Base-by-base conservation (phyloP, 2,329 filamentous ascomycete genomes). In the Zelopaecilomyces penicillatus region DNA sequence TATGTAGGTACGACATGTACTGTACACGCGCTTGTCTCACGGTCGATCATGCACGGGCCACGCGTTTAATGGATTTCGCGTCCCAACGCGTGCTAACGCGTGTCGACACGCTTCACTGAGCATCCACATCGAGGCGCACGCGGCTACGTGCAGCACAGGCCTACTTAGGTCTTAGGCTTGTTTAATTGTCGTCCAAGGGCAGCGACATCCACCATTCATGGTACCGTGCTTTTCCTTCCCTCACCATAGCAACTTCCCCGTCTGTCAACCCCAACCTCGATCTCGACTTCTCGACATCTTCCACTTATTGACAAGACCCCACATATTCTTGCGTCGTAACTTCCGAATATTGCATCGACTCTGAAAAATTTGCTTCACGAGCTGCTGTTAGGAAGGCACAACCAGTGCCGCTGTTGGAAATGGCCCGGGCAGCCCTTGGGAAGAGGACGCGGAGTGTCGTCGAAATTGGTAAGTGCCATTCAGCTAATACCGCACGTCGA, bases 391-490 rank as follows among this genome's bases (percentile, higher is more conserved):
- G 47, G 52, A 44, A 44, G 45, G 35, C 39, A 32, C 26, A 9
- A 6, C 29, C 33, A 33, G 12, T 39, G 44, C 37, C 19, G 19
- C 19, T 19, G 19, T 19, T 19, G 19, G 19, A 19, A 41, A 65
- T 65, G 62, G 49, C 55, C 56, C 55, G 52, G 48, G 53, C 56
- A 42, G 46, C 54, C 32, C 45, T 65, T 41, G 61, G 64, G 59
- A 66, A 66, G 61, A 60, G 64, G 48, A 51, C 58, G 37, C 59
- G 62, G 37, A 49, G 51, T 35, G 51, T 54, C 45, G 52, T 55
- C 26, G 58, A 59, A 47, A 48, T 47, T 37, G 58, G 63, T 65
- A 54, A 54, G 62, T 57, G 31, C 38, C 19, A 33, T 29, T 6
- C 10, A n/a, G 26, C 12, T 30, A 43, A 35, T 10, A 30, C 9